These are phyloP conservation scores for Phytophthora uliginosa DNA, from an alignment of 352 stramenopile genomes.

Conservation along the genomic window DNA sequence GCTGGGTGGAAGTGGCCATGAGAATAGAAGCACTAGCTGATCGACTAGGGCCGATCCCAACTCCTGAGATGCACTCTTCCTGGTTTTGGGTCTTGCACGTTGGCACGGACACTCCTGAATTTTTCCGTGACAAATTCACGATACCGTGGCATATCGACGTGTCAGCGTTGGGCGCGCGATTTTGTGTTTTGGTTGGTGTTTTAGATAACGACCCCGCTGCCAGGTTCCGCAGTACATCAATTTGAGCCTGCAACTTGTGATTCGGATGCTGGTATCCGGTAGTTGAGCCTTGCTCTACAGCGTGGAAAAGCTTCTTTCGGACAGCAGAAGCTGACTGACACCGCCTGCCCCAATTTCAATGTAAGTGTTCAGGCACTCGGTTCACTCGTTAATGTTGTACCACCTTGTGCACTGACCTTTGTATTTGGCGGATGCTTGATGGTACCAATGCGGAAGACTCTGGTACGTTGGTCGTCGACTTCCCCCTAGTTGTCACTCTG, in stretches of 20 bases:
- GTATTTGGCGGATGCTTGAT: conserved; percentile 34
- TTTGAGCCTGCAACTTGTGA: conserved; percentile 44
- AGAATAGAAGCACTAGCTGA: conserved; percentile 24
- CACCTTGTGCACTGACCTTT: conserved; percentile 22
- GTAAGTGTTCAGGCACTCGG: not conserved
- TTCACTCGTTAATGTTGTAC: not conserved
- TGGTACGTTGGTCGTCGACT: not conserved
- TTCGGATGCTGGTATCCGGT: conserved; percentile 37
- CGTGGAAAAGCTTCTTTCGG: conserved; percentile 71
- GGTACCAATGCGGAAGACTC: conserved; percentile 21
- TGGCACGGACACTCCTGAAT: conserved; percentile 2
- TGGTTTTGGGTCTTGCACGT: conserved; percentile 26
- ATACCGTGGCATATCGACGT: conserved; percentile 11
- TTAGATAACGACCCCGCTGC: conserved; percentile 20
- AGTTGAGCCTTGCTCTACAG: conserved; percentile 59
- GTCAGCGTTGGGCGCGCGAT: conserved; percentile 19
- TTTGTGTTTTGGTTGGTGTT: conserved; percentile 8
- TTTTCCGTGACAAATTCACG: conserved; percentile 9
- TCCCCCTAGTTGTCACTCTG: conserved; percentile 18
- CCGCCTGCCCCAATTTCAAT: conserved; percentile 37
- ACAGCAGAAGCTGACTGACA: conserved; percentile 77
- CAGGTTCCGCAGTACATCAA: conserved; percentile 50
- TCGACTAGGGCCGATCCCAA: conserved; percentile 29
- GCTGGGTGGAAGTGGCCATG: conserved; percentile 14
- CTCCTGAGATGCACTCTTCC: conserved; percentile 34